Base-by-base conservation (phyloP, 306 rosid genomes). In the Rosa persica region DNA sequence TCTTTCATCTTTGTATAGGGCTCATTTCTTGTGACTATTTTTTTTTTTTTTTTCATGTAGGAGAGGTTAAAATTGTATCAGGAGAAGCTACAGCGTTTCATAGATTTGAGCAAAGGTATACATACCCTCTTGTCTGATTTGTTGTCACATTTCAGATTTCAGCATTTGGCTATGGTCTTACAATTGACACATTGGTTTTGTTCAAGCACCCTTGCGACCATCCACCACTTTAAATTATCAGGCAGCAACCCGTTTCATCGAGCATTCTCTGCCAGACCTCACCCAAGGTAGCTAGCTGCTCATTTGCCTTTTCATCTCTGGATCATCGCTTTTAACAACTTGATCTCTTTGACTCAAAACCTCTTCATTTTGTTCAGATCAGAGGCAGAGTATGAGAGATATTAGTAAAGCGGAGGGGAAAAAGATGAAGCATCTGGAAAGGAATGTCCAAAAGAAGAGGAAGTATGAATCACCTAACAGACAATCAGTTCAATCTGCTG, bases 201-300 rank as follows among this genome's bases (percentile, higher is more conserved):
- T 80, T 85, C 82, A 79, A 93, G 99, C 90, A 47, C 98, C 99
- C 6, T 55, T 95, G 19, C 92, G 90, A 70, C 99, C 98, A 40
- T 93, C 98, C 40, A 81, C 98, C 40, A 88, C 91, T 46, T 89
- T 95, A 87, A 91, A 95, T 77, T 66, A 80, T 80, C 89, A 78
- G 81, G 99, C 98, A n/a, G 98, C 99, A 39, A 88, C 91, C 5
- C 98, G 99, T 72, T 91, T 95, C 81, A 93, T 95, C 5, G 94
- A 82, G 76, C 93, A 91, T 82, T 90, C 98, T 78, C 83, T 95
- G 83, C 99, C 98, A 5, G 94, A 93, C 84, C 98, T 95, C 48
- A 90, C 94, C 34, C 67, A 74, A 80, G 97, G 99, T 95, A 25
- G 20, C 42, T 62, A 76, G 62, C 88, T 85, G 54, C 38, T 86